These are phyloP conservation scores for Ophiostoma perfectum DNA, from an alignment of 2,329 filamentous ascomycete genomes.

Conservation along the genomic window DNA sequence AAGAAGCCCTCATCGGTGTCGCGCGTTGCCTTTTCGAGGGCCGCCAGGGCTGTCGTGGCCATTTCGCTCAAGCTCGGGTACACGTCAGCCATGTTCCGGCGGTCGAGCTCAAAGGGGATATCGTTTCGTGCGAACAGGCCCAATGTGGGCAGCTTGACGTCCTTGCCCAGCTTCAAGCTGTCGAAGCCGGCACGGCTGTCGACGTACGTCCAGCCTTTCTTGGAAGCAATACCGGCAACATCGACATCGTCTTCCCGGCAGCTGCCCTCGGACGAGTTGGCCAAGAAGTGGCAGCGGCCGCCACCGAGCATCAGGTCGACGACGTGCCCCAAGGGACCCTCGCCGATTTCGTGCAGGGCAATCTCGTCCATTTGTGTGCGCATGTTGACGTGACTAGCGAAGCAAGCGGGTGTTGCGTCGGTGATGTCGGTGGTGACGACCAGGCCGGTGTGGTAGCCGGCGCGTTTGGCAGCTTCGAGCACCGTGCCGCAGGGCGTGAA, in stretches of 20 bases:
- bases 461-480: conserved; percentile 86
- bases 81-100: conserved; percentile 66
- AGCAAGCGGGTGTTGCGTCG: conserved; percentile 93
- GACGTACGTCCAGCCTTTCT: conserved; percentile 74
- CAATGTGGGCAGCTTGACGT: conserved; percentile 70
- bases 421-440: conserved; percentile 94
- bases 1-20: conserved; percentile 92
- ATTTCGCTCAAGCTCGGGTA: conserved; percentile 93
- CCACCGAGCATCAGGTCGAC: conserved; percentile 93
- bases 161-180: conserved; percentile 59
- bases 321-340: conserved; percentile 76
- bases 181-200: conserved; percentile 70
- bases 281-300: conserved; percentile 86
- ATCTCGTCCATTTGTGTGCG: conserved; percentile 83
- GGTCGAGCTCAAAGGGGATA: conserved; percentile 90
- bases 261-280: conserved; percentile 73
- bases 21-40: conserved; percentile 73
- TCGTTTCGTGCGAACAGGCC: conserved; percentile 79
- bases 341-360: conserved; percentile 84
- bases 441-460: conserved; percentile 85
- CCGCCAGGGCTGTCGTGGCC: conserved; percentile 72
- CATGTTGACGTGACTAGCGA: conserved; percentile 78
- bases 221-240: conserved; percentile 65
- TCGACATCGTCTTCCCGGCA: conserved; percentile 77
- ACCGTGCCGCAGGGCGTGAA: conserved; percentile 83